Evolutionary conservation across 305 asterid species (phyloP).

Genomic region (Solanum hybrid): DNA sequence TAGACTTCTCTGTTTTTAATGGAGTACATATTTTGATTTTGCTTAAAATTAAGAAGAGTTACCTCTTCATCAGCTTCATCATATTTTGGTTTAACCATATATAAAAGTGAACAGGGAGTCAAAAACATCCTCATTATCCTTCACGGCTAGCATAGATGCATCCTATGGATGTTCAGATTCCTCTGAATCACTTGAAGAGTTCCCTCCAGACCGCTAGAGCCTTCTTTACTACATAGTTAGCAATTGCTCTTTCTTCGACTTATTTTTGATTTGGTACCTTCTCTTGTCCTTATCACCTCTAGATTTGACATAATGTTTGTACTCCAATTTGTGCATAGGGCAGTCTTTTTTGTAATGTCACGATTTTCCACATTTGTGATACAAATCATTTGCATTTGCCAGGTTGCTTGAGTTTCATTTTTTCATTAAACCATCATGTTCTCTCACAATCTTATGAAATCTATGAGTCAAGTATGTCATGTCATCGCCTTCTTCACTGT

Average conservation of each 20-base stretch:
- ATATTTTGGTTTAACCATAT: not conserved
- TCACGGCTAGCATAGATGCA: not conserved
- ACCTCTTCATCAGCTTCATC: not conserved
- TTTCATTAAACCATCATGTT: not conserved
- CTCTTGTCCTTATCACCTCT: not conserved
- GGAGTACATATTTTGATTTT: not conserved
- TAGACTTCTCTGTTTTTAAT: not conserved
- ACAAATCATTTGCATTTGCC: not conserved
- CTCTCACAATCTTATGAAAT: not conserved
- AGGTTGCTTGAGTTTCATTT: not conserved
- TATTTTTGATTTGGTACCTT: not conserved
- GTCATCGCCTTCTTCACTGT: not conserved
- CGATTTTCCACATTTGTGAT: not conserved
- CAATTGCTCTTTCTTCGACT: not conserved
- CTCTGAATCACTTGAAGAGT: not conserved
- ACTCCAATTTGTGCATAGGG: not conserved
- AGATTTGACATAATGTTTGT: not conserved
- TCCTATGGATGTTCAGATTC: not conserved
- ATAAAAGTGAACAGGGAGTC: not conserved
- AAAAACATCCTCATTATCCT: not conserved
- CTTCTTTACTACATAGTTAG: not conserved
- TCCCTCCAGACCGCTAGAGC: not conserved
- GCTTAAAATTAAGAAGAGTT: not conserved
- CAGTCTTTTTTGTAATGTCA: not conserved
- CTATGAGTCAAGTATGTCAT: not conserved